Conservation (phyloP, 768 basidiomycete genomes). For the Mycena venus region DNA sequence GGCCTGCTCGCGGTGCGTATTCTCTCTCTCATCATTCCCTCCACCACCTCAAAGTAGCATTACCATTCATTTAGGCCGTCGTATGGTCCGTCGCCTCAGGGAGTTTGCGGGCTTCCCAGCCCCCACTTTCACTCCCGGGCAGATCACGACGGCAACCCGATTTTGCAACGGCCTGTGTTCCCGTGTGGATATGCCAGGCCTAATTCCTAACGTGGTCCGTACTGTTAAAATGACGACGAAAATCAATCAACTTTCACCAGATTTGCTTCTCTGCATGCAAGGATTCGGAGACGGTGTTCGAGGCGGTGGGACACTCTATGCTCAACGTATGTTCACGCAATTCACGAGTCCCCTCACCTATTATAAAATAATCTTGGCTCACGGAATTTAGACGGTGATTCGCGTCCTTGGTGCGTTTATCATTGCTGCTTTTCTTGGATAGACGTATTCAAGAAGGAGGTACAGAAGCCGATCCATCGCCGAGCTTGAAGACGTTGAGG, state of each 20-base stretch:
- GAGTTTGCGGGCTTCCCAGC: neutral
- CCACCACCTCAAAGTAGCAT: neutral
- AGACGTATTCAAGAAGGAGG: neutral
- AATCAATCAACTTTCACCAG: neutral
- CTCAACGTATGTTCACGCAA: neutral
- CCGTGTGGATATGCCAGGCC: neutral
- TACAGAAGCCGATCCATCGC: neutral
- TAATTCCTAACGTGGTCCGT: neutral
- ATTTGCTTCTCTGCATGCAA: conserved; percentile 18
- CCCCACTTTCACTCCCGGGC: neutral
- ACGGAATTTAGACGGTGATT: neutral
- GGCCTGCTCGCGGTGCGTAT: neutral
- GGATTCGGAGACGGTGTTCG: neutral
- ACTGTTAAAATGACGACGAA: neutral
- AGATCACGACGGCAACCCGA: neutral
- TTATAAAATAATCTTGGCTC: no score
- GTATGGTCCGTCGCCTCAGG: neutral
- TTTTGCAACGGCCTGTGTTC: conserved; percentile 2
- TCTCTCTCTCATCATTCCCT: neutral
- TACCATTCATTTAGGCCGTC: neutral
- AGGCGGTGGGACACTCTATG: neutral
- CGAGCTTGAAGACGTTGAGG: conserved; percentile 8
- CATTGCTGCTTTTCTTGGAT: neutral
- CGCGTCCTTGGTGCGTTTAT: neutral
- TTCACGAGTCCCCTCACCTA: neutral